phyloP scores from a whole-genome alignment of 352 stramenopile species.

The Phytophthora hibernalis region DNA sequence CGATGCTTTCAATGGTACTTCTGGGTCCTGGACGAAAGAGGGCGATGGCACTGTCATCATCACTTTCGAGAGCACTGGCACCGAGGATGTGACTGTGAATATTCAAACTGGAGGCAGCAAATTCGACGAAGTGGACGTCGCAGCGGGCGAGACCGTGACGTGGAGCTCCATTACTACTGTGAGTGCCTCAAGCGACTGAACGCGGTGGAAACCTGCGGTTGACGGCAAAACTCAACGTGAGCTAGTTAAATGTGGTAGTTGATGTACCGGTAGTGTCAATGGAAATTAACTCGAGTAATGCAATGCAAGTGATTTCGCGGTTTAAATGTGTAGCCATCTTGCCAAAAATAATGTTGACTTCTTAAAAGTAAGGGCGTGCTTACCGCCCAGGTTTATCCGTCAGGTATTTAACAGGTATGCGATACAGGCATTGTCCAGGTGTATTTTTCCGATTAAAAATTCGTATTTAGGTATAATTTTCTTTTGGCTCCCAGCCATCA shows the following conservation, averaged over 20 bases:
- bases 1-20: conserved; percentile 4
- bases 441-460: no score
- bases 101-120: conserved; percentile 9
- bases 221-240: conserved; percentile 4
- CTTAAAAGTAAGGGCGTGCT: no score
- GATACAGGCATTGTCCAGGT: no score
- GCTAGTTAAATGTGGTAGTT: not conserved
- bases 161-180: conserved; percentile 24
- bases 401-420: no score
- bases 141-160: not conserved
- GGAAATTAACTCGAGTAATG: no score
- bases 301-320: not conserved
- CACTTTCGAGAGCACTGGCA: conserved; percentile 10
- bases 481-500: no score
- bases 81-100: conserved; percentile 16
- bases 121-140: conserved; percentile 7
- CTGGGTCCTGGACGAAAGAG: not conserved
- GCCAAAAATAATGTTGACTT: no score
- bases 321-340: no score
- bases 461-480: no score
- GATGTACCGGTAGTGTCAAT: no score
- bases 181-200: conserved; percentile 26
- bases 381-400: no score
- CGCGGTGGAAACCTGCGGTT: not conserved
- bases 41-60: conserved; percentile 6